These are phyloP conservation scores for Henckelia pumila DNA, from an alignment of 257 asterid species.

Conservation along the genomic window DNA sequence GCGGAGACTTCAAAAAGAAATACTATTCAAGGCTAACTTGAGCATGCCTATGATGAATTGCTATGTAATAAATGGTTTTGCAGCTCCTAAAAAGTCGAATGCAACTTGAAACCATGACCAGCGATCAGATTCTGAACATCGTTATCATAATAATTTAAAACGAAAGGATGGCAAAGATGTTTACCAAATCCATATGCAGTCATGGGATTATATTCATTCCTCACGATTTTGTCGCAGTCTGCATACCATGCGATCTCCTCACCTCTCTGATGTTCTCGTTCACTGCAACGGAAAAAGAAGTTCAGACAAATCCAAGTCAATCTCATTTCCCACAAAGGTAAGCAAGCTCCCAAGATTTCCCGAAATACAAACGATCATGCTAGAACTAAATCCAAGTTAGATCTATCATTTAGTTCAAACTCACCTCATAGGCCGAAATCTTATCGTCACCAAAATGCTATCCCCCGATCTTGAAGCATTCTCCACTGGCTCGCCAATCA, in stretches of 20 bases:
- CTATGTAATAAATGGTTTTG: neutral
- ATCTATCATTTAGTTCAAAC: constrained; percentile 30
- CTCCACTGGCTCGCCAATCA: constrained; percentile 45
- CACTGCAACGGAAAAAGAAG: constrained; percentile 46
- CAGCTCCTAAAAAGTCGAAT: constrained; percentile 13
- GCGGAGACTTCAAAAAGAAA: neutral
- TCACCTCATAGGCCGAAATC: constrained; percentile 75
- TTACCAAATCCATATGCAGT: constrained; percentile 95
- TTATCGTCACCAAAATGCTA: constrained; percentile 64
- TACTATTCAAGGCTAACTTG: neutral
- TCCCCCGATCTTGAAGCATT: constrained; percentile 52
- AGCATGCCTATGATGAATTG: neutral
- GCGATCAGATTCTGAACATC: constrained; percentile 17
- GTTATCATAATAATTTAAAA: constrained; percentile 27
- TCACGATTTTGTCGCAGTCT: constrained; percentile 77
- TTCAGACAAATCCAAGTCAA: constrained; percentile 26
- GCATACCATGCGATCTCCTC: constrained; percentile 94
- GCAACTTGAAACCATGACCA: constrained; percentile 16
- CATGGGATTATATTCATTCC: constrained; percentile 81
- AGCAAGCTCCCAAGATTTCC: constrained; percentile 22
- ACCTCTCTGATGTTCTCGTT: constrained; percentile 86
- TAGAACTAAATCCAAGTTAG: constrained; percentile 30
- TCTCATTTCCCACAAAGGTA: constrained; percentile 32
- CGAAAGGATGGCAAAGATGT: constrained; percentile 10
- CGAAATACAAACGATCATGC: constrained; percentile 18